Evolutionary conservation across 352 stramenopile species (phyloP).

Genomic region (Pythium utonaiense): DNA sequence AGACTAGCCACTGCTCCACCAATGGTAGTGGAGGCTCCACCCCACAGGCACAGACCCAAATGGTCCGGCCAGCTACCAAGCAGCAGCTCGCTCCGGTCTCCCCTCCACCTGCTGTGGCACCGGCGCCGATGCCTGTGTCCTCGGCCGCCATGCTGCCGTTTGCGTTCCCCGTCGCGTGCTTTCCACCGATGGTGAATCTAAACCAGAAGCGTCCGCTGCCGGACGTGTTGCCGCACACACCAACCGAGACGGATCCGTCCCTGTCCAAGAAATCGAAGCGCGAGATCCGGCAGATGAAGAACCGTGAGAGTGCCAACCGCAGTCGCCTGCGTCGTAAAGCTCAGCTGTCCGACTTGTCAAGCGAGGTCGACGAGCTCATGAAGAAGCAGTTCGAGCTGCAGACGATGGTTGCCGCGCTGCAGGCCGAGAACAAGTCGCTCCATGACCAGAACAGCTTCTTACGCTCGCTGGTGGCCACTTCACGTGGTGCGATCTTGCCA

Average conservation of each 20-base stretch:
- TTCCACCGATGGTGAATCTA: conserved; percentile 31
- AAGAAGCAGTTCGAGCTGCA: conserved; percentile 68
- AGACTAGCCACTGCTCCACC: not conserved
- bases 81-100: not conserved
- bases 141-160: conserved; percentile 39
- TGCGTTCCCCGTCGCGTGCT: conserved; percentile 62
- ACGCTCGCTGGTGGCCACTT: conserved; percentile 63
- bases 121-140: not conserved
- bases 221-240: conserved; percentile 34
- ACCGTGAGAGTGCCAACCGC: conserved; percentile 83
- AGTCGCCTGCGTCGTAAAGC: conserved; percentile 70
- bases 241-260: conserved; percentile 14
- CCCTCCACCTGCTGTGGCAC: not conserved
- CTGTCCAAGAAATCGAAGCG: conserved; percentile 70
- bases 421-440: conserved; percentile 77
- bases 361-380: conserved; percentile 58
- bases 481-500: conserved; percentile 21
- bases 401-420: conserved; percentile 61
- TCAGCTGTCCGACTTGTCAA: conserved; percentile 54
- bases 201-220: conserved; percentile 59
- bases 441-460: conserved; percentile 76
- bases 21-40: not conserved
- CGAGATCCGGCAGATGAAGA: conserved; percentile 86
- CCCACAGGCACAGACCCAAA: not conserved
- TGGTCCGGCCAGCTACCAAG: not conserved